These are phyloP conservation scores for Dactylellina drechsleri DNA, from an alignment of 2,329 filamentous ascomycete genomes.

Conservation along the genomic window DNA sequence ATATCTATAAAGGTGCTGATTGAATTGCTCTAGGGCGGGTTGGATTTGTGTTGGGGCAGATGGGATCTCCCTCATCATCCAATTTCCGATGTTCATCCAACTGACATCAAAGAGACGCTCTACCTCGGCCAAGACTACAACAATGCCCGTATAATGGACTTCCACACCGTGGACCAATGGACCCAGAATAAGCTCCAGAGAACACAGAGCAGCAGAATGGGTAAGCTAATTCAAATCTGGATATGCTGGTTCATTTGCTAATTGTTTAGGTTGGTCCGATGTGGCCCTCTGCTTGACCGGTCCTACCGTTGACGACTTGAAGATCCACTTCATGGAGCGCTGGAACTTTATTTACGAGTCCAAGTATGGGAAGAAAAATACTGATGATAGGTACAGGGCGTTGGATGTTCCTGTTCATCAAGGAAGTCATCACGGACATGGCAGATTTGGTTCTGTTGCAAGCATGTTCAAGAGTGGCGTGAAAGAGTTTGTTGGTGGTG, in stretches of 20 bases:
- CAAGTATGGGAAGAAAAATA: conserved; percentile 65
- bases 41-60: conserved; percentile 87
- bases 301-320: conserved; percentile 77
- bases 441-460: conserved; percentile 20
- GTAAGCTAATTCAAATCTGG: conserved; percentile 2
- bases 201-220: conserved; percentile 83
- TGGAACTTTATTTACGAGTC: conserved; percentile 90
- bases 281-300: conserved; percentile 80
- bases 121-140: conserved; percentile 95
- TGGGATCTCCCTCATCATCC: conserved; percentile 90
- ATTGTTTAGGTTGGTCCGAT: conserved; percentile 76
- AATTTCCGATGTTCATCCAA: conserved; percentile 84
- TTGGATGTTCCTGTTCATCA: conserved; percentile 28
- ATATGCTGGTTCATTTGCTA: neutral
- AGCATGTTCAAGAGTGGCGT: conserved; percentile 34
- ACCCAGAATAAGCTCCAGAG: conserved; percentile 87
- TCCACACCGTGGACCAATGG: conserved; percentile 79
- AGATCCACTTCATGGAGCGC: conserved; percentile 81
- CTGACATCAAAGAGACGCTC: conserved; percentile 77
- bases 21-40: conserved; percentile 64
- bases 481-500: conserved; percentile 31
- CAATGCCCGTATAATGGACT: conserved; percentile 85
- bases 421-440: conserved; percentile 41
- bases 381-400: conserved; percentile 7
- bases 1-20: conserved; percentile 5